These are phyloP conservation scores for Lablab purpureus DNA, from an alignment of 306 rosid genomes.

Conservation along the genomic window DNA sequence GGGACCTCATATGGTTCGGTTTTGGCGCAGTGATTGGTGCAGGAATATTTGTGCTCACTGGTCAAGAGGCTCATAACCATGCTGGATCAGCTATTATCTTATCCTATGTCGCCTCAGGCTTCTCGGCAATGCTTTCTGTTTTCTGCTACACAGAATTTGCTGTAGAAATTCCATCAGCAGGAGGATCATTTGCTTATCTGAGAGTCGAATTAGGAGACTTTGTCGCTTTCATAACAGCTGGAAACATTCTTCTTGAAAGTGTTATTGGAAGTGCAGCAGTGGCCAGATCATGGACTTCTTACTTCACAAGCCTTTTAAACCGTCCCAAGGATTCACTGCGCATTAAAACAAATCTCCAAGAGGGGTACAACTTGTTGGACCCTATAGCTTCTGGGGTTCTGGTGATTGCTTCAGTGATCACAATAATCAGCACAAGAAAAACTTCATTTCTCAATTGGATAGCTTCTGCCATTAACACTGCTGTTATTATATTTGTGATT, in stretches of 20 bases:
- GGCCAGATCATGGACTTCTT: constrained; percentile 82
- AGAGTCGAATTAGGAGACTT: constrained; percentile 83
- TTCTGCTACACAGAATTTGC: constrained; percentile 86
- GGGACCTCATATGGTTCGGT: constrained; percentile 90
- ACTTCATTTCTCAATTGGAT: constrained; percentile 74
- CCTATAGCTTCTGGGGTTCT: constrained; percentile 70
- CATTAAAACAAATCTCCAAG: constrained; percentile 55
- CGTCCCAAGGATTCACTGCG: constrained; percentile 58
- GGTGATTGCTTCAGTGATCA: constrained; percentile 50
- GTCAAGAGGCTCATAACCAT: constrained; percentile 60
- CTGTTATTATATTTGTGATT: constrained; percentile 60
- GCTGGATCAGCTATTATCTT: constrained; percentile 82
- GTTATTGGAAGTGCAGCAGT: constrained; percentile 73
- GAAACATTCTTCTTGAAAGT: constrained; percentile 75
- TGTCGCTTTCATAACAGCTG: constrained; percentile 80
- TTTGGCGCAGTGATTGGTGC: constrained; percentile 81
- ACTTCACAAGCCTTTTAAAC: constrained; percentile 65
- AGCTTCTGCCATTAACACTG: constrained; percentile 66
- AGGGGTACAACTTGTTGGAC: constrained; percentile 66
- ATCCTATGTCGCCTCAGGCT: constrained; percentile 74
- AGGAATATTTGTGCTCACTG: constrained; percentile 82
- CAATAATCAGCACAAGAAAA: constrained; percentile 73
- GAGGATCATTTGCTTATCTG: constrained; percentile 82
- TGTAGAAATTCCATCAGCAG: constrained; percentile 80
- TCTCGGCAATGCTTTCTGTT: constrained; percentile 87